Evolutionary conservation across 805 yeast species (phyloP), one percentile per base, ranked within the genome.

Genomic region (Clavispora vitiphila): DNA sequence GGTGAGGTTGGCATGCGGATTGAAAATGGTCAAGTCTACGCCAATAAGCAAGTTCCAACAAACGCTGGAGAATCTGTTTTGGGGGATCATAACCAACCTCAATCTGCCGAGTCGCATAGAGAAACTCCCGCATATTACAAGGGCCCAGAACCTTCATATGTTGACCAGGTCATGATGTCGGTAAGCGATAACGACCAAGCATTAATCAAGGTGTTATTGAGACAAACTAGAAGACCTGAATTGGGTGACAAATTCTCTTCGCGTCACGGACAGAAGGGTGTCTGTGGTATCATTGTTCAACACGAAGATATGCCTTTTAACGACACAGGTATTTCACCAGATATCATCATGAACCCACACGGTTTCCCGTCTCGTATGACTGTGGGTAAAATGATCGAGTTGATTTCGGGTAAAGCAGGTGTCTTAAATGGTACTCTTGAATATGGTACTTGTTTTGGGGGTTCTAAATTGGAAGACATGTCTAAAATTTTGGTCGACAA

Each of bases 321-420:
- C 59, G 98, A 93, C 54, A 77, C 81, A 44, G 99, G 99, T 60
- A 77, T 93, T 20, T 72, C 80, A 3, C 99, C 99, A 0, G 99
- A 91, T 68, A 90, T 91, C 50, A 91, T 91, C 57, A 91, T 91
- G 97, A 91, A 91, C 60, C 99, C 99, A 1, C 99, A 91, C 64
- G 99, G 97, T 71, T 93, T 91, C 83, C 99, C 99, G 48, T 91
- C 98, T 26, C 95, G 99, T 77, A 93, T 93, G 99, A 93, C 99
- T 30, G 98, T 93, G 15, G 99, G 99, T 45, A 93, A 93, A 66
- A 91, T 93, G 98, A 80, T 93, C 51, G 99, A 93, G 64, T 74
- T 91, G 48, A 85, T 93, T 19, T 85, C 96, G 24, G 99, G 99
- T 53, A 93, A 93, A 60, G 99, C 98, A 0, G 99, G 99, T 62